These are phyloP conservation scores for Candida bentonensis DNA, from an alignment of 805 yeast species.

Conservation along the genomic window DNA sequence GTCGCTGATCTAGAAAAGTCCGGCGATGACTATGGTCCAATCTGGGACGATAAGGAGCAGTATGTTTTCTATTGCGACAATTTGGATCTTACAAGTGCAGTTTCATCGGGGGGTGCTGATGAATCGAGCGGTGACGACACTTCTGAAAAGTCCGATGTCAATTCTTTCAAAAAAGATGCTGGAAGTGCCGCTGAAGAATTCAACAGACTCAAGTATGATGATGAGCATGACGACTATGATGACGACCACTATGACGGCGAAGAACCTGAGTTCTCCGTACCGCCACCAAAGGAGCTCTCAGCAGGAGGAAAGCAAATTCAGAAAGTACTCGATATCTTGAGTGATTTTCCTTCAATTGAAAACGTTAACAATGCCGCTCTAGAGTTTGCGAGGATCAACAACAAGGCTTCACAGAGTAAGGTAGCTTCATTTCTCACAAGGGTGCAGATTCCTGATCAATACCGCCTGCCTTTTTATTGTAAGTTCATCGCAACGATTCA, in stretches of 20 bases:
- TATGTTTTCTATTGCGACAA: conserved; percentile 59
- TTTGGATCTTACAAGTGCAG: conserved; percentile 34
- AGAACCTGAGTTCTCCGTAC: conserved; percentile 22
- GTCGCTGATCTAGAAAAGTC: not conserved
- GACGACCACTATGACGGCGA: conserved; percentile 31
- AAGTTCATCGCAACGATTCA: conserved; percentile 56
- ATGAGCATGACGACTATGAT: conserved; percentile 27
- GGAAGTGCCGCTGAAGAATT: not conserved
- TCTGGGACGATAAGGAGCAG: conserved; percentile 60
- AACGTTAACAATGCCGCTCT: conserved; percentile 19
- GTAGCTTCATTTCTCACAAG: conserved; percentile 38
- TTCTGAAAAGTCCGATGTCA: conserved; percentile 6
- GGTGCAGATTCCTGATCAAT: conserved; percentile 28
- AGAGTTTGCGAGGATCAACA: conserved; percentile 32
- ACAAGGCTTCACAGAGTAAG: conserved; percentile 58
- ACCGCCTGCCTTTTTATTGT: conserved; percentile 32
- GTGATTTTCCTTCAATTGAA: conserved; percentile 12
- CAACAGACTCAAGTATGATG: conserved; percentile 2
- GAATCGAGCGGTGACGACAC: conserved; percentile 5
- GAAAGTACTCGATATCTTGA: conserved; percentile 8
- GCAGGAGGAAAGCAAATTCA: conserved; percentile 5
- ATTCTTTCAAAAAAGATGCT: not conserved
- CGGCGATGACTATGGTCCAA: conserved; percentile 6
- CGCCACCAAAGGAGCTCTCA: conserved; percentile 14
- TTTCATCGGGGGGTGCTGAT: conserved; percentile 6